phyloP scores from a whole-genome alignment of 495 filamentous ascomycete genomes.

The Annulohypoxylon moriforme region DNA sequence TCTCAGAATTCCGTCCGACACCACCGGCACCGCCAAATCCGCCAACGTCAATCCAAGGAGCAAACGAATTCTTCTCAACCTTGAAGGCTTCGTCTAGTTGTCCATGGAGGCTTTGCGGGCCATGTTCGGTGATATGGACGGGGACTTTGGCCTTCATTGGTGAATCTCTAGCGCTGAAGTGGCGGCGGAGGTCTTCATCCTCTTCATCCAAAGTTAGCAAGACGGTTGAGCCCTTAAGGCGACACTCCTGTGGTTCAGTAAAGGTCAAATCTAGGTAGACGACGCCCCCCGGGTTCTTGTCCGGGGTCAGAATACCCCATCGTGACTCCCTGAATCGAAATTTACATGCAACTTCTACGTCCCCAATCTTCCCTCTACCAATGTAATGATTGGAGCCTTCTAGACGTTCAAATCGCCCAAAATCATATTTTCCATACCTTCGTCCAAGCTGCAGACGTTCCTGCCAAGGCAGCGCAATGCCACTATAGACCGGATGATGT shows the following conservation, averaged over 20 bases:
- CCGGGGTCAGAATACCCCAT: slow-evolving; percentile 47
- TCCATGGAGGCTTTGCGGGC: slow-evolving; percentile 28
- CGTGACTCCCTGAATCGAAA: slow-evolving; percentile 50
- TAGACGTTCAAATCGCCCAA: slow-evolving; percentile 36
- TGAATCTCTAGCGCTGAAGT: background rate
- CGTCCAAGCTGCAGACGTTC: slow-evolving; percentile 13
- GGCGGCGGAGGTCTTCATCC: slow-evolving; percentile 24
- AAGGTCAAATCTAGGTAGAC: slow-evolving; percentile 51
- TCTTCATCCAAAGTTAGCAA: slow-evolving; percentile 47
- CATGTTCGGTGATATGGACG: slow-evolving; percentile 36
- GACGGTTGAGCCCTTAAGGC: slow-evolving; percentile 46
- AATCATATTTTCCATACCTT: slow-evolving; percentile 38
- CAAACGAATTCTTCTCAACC: slow-evolving; percentile 1
- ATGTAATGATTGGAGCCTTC: slow-evolving; percentile 25
- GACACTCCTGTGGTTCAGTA: slow-evolving; percentile 45
- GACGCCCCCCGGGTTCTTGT: slow-evolving; percentile 48
- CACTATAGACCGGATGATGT: slow-evolving; percentile 9
- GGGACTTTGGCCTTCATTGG: background rate
- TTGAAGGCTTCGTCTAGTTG: slow-evolving; percentile 17
- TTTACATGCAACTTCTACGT: slow-evolving; percentile 45
- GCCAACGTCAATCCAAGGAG: slow-evolving; percentile 21
- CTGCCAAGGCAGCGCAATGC: background rate
- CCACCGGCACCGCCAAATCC: slow-evolving; percentile 5
- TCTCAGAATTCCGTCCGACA: slow-evolving; percentile 10
- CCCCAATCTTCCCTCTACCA: slow-evolving; percentile 26